These are phyloP conservation scores for Sicyos edulis DNA, from an alignment of 306 rosid genomes.

Conservation along the genomic window DNA sequence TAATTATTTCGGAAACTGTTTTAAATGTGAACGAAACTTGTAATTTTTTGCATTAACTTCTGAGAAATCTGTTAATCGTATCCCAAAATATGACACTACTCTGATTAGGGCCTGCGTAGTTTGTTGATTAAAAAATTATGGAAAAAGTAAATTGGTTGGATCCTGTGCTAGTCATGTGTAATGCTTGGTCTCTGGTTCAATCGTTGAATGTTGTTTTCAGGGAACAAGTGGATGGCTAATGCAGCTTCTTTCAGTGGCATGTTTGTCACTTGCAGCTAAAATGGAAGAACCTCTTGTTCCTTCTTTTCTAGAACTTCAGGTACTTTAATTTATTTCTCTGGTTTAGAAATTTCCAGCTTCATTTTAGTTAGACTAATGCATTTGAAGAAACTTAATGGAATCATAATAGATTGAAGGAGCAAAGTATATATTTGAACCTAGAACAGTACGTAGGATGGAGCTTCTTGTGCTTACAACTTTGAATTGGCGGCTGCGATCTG, in stretches of 20 bases:
- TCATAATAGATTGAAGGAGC: constrained; percentile 65
- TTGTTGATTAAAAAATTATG: constrained; percentile 14
- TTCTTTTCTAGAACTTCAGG: constrained; percentile 83
- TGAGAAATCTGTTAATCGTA: background rate
- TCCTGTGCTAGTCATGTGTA: background rate
- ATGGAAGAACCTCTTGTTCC: constrained; percentile 95
- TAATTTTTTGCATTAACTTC: background rate
- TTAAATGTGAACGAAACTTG: background rate
- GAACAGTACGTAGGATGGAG: constrained; percentile 85
- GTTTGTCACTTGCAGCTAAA: constrained; percentile 91
- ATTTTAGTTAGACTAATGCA: background rate
- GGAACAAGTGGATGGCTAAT: constrained; percentile 74
- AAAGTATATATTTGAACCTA: constrained; percentile 71
- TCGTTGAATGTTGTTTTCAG: constrained; percentile 33
- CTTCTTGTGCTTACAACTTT: constrained; percentile 69
- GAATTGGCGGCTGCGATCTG: constrained; percentile 95
- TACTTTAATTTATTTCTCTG: background rate
- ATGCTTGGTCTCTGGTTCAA: background rate
- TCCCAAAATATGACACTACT: background rate
- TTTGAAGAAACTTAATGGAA: background rate
- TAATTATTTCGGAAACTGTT: background rate
- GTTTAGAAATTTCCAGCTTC: background rate
- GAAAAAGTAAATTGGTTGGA: background rate
- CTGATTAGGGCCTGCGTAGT: background rate
- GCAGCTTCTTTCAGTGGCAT: constrained; percentile 88